Evolutionary conservation across 2,329 filamentous ascomycete genomes (phyloP), one percentile per base, ranked within the genome.

Genomic region (Peltaster fructicola): DNA sequence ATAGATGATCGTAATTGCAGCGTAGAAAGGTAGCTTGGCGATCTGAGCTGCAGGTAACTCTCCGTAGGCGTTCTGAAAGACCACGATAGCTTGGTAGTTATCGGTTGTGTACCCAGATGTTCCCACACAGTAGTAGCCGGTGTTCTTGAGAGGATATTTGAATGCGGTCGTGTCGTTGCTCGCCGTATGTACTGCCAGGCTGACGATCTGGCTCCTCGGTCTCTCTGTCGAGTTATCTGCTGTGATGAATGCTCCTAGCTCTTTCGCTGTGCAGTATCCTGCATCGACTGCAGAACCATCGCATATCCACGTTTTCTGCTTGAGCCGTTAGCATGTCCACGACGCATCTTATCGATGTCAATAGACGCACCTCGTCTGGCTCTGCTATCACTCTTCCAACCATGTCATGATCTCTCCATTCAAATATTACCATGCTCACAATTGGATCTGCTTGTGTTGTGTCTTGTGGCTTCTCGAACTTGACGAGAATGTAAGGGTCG

Each of bases 41-140:
- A 98, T 93, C 51, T 98, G 85, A 2, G 82, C 82, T 6, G 82
- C 88, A 4, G 84, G 79, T 28, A 98, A 72, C 58, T 98, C 85
- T 47, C 88, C 88, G 47, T 90, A 98, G 3, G 88, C 78, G 52
- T 98, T 95, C 33, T 84, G 73, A 52, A 95, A 98, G 43, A 88
- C 84, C 20, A 88, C 74, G 8, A 88, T 67, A 6, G 76, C 84
- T 22, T 63, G 66, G 47, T 90, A 98, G 21, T 79, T 63, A 6
- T 65, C 59, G 1, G 63, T 59, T 14, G 63, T 69, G 47, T 70
- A 85, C 12, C 65, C 65, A 35, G 71, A 73, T 1, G 81, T 88
- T 25, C 79, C 70, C 30, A 98, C 74, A 44, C 88, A 98, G 52
- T 92, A 98, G 54, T 93, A 98, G 14, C 88, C 88, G 0, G 88